Base-by-base conservation (phyloP, 1,284 basidiomycete genomes). In the Microbotryum saponariae region DNA sequence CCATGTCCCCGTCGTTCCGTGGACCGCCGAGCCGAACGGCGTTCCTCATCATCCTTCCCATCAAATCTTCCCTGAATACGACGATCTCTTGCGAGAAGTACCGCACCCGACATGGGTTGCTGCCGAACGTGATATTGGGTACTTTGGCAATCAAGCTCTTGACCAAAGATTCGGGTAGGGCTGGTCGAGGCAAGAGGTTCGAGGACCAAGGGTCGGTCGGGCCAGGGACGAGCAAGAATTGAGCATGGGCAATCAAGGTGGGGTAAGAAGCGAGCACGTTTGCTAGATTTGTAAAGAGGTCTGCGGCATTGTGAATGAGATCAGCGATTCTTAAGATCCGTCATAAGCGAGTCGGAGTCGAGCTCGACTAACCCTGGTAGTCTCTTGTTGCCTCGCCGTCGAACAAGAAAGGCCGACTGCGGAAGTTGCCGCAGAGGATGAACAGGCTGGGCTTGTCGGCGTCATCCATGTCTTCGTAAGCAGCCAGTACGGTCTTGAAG, bases 61-160 rank as follows among this genome's bases (percentile, higher is more conserved):
- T 96, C 57, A 88, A 77, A 73, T 98, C 91, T 71, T 98, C 92
- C 57, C 96, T 80, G 73, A 88, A 96, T 25, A 99, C 78, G 46
- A 98, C 93, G 51, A 98, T 85, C 76, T 99, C 96, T 73, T 97
- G 93, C 33, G 89, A 85, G 73, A 94, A 96, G 76, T 97, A 97
- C 69, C 89, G 88, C 71, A 98, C 83, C 8, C 96, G 85, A 75
- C 91, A 96, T 1, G 96, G 96, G 74, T 98, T 97, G 53, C 85
- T 88, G 0, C 85, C 85, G 71, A 98, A 88, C 70, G 88, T 83
- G 1, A 85, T 80, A 70, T 87, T 87, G 0, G 89, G 87, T 27
- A 96, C 75, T 68, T 85, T 85, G 1, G 81, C 77, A 65, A 81
- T 83, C 23, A 97, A 77, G 46, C 85, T 83, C 9, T 82, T 76